These are phyloP conservation scores for Firmiana major DNA, from an alignment of 345 rosid genomes.

Conservation along the genomic window DNA sequence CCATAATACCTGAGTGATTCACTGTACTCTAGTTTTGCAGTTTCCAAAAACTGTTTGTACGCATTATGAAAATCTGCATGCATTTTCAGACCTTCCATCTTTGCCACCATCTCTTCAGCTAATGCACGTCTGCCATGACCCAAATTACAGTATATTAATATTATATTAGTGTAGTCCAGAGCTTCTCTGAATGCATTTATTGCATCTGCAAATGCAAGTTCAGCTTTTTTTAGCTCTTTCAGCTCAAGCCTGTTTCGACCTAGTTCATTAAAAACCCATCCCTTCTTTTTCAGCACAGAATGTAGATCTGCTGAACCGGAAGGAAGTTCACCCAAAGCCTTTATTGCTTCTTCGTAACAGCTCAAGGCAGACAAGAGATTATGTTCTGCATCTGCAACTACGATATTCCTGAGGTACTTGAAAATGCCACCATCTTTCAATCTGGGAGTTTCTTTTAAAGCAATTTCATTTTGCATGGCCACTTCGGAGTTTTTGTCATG, in stretches of 20 bases:
- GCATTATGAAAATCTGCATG: constrained; percentile 42
- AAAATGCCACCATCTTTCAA: constrained; percentile 76
- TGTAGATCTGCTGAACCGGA: constrained; percentile 48
- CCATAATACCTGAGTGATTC: constrained; percentile 72
- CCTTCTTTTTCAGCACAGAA: constrained; percentile 66
- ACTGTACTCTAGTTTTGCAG: constrained; percentile 65
- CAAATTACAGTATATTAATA: constrained; percentile 75
- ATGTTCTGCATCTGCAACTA: constrained; percentile 57
- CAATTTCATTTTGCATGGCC: constrained; percentile 21
- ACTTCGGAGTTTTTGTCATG: constrained; percentile 23
- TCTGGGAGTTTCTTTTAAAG: constrained; percentile 29
- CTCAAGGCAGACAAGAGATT: constrained; percentile 56
- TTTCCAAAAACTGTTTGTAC: constrained; percentile 57
- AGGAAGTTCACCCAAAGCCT: constrained; percentile 60
- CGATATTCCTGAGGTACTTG: constrained; percentile 47
- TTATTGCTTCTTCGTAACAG: constrained; percentile 78
- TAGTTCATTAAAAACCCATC: constrained; percentile 91
- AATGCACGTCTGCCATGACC: constrained; percentile 92
- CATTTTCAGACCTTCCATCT: constrained; percentile 49
- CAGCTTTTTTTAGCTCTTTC: constrained; percentile 68
- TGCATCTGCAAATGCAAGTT: constrained; percentile 80
- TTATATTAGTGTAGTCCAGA: constrained; percentile 67
- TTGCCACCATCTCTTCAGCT: constrained; percentile 84
- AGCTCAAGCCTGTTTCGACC: constrained; percentile 73
- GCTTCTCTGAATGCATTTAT: constrained; percentile 71